Conservation (phyloP, 352 stramenopile species). For the Phytophthora multivora region DNA sequence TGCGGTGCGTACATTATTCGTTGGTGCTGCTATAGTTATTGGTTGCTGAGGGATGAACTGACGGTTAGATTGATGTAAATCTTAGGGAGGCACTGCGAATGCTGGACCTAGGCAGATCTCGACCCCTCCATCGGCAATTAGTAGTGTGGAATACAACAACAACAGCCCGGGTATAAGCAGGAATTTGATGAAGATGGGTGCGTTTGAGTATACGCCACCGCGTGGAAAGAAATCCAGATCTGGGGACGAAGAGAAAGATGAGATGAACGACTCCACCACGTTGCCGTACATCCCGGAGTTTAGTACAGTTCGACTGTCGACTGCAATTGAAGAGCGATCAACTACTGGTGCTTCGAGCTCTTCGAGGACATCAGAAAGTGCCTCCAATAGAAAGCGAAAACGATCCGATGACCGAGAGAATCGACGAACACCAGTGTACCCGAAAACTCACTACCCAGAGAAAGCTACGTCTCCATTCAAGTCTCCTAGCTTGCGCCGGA, state of each 20-base stretch:
- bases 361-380: constrained; percentile 24
- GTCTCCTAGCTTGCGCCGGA: constrained; percentile 62
- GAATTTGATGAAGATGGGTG: constrained; percentile 83
- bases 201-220: constrained; percentile 76
- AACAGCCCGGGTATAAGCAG: constrained; percentile 71
- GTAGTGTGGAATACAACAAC: constrained; percentile 66
- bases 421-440: constrained; percentile 37
- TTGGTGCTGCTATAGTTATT: neutral
- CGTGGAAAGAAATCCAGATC: constrained; percentile 33
- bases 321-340: constrained; percentile 21
- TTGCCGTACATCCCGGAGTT: constrained; percentile 64
- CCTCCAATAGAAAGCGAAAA: constrained; percentile 53
- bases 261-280: constrained; percentile 37
- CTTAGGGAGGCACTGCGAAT: constrained; percentile 9
- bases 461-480: constrained; percentile 32
- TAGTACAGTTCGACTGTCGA: constrained; percentile 48
- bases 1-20: constrained; percentile 34
- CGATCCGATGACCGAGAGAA: constrained; percentile 34
- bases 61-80: too few relatives aligned
- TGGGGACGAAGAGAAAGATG: constrained; percentile 21
- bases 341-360: constrained; percentile 6
- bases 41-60: too few relatives aligned
- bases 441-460: constrained; percentile 55
- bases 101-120: constrained; percentile 31
- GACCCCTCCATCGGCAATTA: constrained; percentile 74